Percentiles rank a stretch among this genome's conserved stretches.
Conservation (phyloP, 1,284 basidiomycete species). For the Tetrapyrgos nigripes region DNA sequence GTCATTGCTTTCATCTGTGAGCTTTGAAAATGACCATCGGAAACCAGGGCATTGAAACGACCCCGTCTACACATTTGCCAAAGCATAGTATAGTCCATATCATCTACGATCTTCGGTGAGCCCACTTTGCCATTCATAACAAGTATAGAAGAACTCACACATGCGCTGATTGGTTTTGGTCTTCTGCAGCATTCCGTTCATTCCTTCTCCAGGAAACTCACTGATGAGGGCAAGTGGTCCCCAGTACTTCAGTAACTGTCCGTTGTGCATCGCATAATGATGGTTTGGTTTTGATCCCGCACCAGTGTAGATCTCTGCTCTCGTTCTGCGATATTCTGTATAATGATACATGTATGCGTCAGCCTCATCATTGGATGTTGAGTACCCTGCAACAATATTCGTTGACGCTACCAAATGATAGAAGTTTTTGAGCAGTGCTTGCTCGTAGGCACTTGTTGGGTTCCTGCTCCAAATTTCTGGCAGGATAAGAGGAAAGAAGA, state of each 20-base stretch:
- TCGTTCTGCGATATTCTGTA: too few species aligned
- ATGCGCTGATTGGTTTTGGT: slow-evolving; percentile 14
- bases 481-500: slow-evolving; percentile 19
- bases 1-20: not conserved
- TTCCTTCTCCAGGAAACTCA: slow-evolving; percentile 16
- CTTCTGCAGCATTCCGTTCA: slow-evolving; percentile 22
- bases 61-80: slow-evolving; percentile 9
- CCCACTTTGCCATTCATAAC: not conserved
- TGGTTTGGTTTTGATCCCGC: slow-evolving; percentile 9
- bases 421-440: slow-evolving; percentile 12
- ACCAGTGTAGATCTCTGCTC: slow-evolving; percentile 14
- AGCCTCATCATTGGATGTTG: slow-evolving; percentile 14
- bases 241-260: too few species aligned
- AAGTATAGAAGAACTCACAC: slow-evolving; percentile 1
- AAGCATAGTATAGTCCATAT: slow-evolving; percentile 18
- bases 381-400: slow-evolving; percentile 17
- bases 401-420: slow-evolving; percentile 17
- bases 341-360: slow-evolving; percentile 11
- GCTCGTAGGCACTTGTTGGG: not conserved
- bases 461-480: slow-evolving; percentile 17
- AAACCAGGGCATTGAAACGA: slow-evolving; percentile 2
- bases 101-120: slow-evolving; percentile 3
- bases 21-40: not conserved
- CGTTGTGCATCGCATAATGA: slow-evolving; percentile 18
- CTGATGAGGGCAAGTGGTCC: slow-evolving; percentile 13